Percentiles rank a stretch among this genome's conserved stretches.
Evolutionary conservation across 192 early-diverging fungal species (phyloP).

Genomic region (Coemansia sp.): DNA sequence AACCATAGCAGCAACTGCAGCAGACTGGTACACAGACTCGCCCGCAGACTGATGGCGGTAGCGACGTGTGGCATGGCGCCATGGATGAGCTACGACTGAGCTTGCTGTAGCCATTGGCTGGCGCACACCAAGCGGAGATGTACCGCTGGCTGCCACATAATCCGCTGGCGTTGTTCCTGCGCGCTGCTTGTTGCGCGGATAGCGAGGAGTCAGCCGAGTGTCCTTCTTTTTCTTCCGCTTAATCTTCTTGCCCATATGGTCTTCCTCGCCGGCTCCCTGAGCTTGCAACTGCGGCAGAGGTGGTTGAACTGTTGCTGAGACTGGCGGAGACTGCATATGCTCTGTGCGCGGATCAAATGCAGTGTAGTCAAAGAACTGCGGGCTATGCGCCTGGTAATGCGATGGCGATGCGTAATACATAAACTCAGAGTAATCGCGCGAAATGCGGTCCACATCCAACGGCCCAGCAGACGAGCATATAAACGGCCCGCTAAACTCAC

Average conservation of each 20-base stretch:
- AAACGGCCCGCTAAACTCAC: slow-evolving; percentile 39
- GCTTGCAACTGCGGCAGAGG: background rate
- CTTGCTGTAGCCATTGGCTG: slow-evolving; percentile 3
- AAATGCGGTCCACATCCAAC: slow-evolving; percentile 11
- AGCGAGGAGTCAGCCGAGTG: background rate
- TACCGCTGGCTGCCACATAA: background rate
- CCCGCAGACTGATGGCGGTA: slow-evolving; percentile 32
- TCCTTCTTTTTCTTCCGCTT: slow-evolving; percentile 9
- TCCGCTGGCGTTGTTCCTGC: slow-evolving; percentile 2
- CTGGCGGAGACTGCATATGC: background rate
- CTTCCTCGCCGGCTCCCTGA: background rate
- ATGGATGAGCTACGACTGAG: slow-evolving; percentile 1
- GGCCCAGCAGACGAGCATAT: slow-evolving; percentile 30
- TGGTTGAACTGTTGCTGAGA: background rate
- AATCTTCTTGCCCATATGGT: slow-evolving; percentile 8
- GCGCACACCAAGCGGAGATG: background rate
- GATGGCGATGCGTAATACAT: background rate
- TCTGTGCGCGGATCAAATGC: background rate
- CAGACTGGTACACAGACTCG: slow-evolving; percentile 23
- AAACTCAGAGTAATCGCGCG: slow-evolving; percentile 22
- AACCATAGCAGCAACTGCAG: slow-evolving; percentile 14
- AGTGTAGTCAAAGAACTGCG: background rate
- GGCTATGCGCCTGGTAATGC: slow-evolving; percentile 5
- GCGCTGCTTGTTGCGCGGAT: slow-evolving; percentile 9
- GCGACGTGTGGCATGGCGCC: slow-evolving; percentile 9